Evolutionary conservation across 257 asterid species (phyloP).

Genomic region (Paraleonurus japonicus): DNA sequence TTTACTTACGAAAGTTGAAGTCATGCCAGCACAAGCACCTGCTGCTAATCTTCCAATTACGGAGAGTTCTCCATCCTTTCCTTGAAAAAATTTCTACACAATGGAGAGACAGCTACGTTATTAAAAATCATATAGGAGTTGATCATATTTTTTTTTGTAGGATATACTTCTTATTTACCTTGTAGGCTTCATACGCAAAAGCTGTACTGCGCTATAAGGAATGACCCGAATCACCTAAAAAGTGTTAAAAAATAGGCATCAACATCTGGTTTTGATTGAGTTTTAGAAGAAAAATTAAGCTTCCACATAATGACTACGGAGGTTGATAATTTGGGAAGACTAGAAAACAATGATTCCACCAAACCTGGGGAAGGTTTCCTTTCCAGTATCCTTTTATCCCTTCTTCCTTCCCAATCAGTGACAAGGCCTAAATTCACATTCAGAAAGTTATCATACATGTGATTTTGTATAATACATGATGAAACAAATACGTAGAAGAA

Average conservation of each 20-base stretch:
- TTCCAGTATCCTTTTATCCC: slow-evolving; percentile 92
- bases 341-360: slow-evolving; percentile 16
- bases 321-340: neutral
- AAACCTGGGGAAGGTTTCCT: slow-evolving; percentile 88
- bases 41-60: slow-evolving; percentile 87
- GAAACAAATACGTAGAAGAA: neutral
- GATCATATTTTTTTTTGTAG: slow-evolving; percentile 8
- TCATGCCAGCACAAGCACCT: slow-evolving; percentile 99
- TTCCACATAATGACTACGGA: slow-evolving; percentile 8
- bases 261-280: neutral
- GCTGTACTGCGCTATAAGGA: slow-evolving; percentile 87
- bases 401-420: slow-evolving; percentile 73
- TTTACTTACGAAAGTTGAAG: slow-evolving; percentile 88
- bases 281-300: neutral
- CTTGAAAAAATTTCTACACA: slow-evolving; percentile 55
- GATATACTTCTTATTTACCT: slow-evolving; percentile 49
- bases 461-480: neutral
- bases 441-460: slow-evolving; percentile 6
- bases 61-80: slow-evolving; percentile 67
- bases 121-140: neutral
- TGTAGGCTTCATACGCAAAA: slow-evolving; percentile 84
- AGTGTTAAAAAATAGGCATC: slow-evolving; percentile 21
- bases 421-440: slow-evolving; percentile 48
- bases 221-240: slow-evolving; percentile 74
- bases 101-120: slow-evolving; percentile 14